These are phyloP conservation scores for Platanthera guangdongensis DNA, from an alignment of 106 monocot genomes.

Conservation along the genomic window DNA sequence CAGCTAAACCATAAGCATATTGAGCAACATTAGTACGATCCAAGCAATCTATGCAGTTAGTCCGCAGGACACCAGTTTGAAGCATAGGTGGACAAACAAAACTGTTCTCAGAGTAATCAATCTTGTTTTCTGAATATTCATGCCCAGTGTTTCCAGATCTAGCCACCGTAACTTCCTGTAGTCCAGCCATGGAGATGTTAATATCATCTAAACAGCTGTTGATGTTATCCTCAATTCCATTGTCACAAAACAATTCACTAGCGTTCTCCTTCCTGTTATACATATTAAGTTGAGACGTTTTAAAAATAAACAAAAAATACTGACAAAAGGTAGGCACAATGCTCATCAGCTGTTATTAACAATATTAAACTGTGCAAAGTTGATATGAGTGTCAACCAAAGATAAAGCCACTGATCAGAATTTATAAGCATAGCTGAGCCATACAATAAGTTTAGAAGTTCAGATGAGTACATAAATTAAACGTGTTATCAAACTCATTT, in stretches of 20 bases:
- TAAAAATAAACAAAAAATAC: not conserved
- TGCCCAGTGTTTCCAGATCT: not conserved
- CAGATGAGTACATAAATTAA: not conserved
- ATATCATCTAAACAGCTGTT: not conserved
- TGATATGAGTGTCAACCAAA: not conserved
- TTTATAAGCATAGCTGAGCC: not conserved
- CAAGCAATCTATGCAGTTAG: conserved; percentile 98
- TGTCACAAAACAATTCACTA: not conserved
- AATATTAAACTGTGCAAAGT: not conserved
- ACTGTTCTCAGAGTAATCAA: not conserved
- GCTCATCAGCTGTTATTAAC: not conserved
- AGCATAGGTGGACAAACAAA: not conserved
- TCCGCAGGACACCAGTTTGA: conserved; percentile 25
- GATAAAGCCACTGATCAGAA: not conserved
- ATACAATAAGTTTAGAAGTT: not conserved
- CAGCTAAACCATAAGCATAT: conserved; percentile 86
- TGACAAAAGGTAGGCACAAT: not conserved
- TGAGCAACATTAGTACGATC: conserved; percentile 99
- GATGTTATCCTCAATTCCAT: not conserved
- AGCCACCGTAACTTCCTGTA: not conserved
- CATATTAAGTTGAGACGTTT: not conserved
- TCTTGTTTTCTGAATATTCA: conserved; percentile 1
- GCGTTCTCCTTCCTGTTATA: conserved; percentile 1
- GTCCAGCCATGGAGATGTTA: not conserved
- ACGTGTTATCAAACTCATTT: not conserved